A percentile compares a stretch with the other conserved stretches of the same genome.
These are phyloP conservation scores for Akanthomyces muscarius DNA, from an alignment of 2,329 filamentous ascomycete species.

Conservation along the genomic window DNA sequence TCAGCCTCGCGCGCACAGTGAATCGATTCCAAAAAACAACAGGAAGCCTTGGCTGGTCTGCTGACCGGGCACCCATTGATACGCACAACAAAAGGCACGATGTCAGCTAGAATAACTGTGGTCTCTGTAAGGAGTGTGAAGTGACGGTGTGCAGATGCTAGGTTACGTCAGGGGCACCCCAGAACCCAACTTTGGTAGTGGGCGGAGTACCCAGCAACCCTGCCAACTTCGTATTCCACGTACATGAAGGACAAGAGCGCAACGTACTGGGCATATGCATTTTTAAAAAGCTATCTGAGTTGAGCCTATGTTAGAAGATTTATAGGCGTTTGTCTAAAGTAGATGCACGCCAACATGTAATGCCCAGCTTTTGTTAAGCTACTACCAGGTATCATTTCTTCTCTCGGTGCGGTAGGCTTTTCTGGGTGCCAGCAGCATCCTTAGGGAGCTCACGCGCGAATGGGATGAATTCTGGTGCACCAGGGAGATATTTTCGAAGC, in stretches of 20 bases:
- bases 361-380: background rate
- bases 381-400: slow-evolving; percentile 25
- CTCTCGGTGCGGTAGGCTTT: slow-evolving; percentile 27
- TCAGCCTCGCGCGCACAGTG: background rate
- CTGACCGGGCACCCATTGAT: background rate
- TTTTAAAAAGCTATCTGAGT: background rate
- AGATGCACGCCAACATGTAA: background rate
- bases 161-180: too few species aligned
- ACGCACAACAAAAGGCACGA: background rate
- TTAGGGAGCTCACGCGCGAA: slow-evolving; percentile 84
- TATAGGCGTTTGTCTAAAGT: background rate
- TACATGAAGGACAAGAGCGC: background rate
- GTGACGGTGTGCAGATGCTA: too few species aligned
- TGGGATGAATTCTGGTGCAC: slow-evolving; percentile 82
- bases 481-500: slow-evolving; percentile 84
- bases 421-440: slow-evolving; percentile 43
- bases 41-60: background rate
- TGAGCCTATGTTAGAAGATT: background rate
- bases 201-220: background rate
- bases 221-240: background rate
- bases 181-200: background rate
- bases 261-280: background rate
- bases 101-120: background rate
- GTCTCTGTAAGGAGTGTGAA: too few species aligned
- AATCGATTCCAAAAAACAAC: background rate